Percentiles rank a stretch among this genome's conserved stretches.
Conservation (phyloP, 2,329 filamentous ascomycete species). For the Claviceps digitariae region DNA sequence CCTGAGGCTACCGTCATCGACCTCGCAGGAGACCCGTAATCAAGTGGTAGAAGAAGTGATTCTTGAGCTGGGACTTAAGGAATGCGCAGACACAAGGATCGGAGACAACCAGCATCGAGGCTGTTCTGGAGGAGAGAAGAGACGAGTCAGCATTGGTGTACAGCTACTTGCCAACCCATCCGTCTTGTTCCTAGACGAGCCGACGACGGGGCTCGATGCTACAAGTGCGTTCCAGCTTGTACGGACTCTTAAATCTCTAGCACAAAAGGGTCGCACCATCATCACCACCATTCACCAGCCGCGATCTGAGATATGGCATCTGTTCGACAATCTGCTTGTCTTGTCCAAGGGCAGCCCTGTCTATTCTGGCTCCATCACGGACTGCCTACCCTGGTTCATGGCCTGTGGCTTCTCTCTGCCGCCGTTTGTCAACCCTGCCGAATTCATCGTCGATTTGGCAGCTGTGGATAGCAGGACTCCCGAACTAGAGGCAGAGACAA, state of each 20-base stretch:
- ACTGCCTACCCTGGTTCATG: constrained; percentile 52
- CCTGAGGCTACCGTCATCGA: constrained; percentile 51
- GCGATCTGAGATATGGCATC: constrained; percentile 64
- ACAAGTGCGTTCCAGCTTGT: constrained; percentile 65
- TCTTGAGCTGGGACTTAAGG: constrained; percentile 59
- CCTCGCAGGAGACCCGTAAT: constrained; percentile 42
- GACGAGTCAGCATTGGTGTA: constrained; percentile 63
- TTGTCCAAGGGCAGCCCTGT: constrained; percentile 54
- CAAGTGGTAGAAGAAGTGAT: constrained; percentile 65
- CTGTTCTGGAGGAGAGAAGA: constrained; percentile 68
- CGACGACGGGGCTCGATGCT: constrained; percentile 65
- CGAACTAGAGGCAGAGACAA: constrained; percentile 48
- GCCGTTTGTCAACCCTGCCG: constrained; percentile 63
- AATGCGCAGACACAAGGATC: constrained; percentile 62
- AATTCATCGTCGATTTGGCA: constrained; percentile 61
- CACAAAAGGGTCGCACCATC: constrained; percentile 54
- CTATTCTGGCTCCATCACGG: constrained; percentile 47
- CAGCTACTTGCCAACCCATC: constrained; percentile 70
- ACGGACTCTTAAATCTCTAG: constrained; percentile 53
- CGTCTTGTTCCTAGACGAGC: constrained; percentile 65
- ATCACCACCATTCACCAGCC: constrained; percentile 68
- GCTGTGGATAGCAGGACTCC: constrained; percentile 59
- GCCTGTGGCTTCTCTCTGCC: constrained; percentile 47
- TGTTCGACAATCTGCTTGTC: constrained; percentile 61
- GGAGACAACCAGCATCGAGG: constrained; percentile 59